These are phyloP conservation scores for Penicillium ochrochloron DNA, from an alignment of 495 filamentous ascomycete species.

Conservation along the genomic window DNA sequence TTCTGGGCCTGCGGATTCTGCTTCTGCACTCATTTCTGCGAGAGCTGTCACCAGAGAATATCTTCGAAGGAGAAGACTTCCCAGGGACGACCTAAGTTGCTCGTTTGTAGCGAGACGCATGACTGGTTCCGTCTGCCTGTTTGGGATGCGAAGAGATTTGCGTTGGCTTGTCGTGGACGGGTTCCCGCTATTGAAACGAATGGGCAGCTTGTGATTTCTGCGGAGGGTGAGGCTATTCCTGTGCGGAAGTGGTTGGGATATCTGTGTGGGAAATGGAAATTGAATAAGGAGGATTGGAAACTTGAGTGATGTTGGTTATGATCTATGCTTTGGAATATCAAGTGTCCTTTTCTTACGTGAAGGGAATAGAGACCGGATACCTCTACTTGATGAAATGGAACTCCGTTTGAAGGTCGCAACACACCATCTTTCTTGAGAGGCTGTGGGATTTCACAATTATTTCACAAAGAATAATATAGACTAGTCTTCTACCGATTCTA, in stretches of 20 bases:
- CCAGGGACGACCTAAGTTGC: not conserved
- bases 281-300: not conserved
- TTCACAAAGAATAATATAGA: too few species aligned
- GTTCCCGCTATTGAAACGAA: not conserved
- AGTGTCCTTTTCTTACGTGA: too few species aligned
- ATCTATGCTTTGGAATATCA: too few species aligned
- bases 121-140: not conserved
- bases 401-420: too few species aligned
- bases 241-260: constrained; percentile 1
- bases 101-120: not conserved
- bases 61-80: not conserved
- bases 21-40: constrained; percentile 1
- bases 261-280: not conserved
- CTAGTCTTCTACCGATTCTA: too few species aligned
- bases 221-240: constrained; percentile 3
- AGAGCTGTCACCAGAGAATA: not conserved
- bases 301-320: not conserved
- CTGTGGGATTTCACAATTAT: too few species aligned
- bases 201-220: not conserved
- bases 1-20: not conserved
- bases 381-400: too few species aligned
- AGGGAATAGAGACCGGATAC: too few species aligned
- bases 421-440: too few species aligned
- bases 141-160: not conserved
- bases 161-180: not conserved